phyloP scores from a whole-genome alignment of 148 eudicot species.

The Camellia lanceoleosa region DNA sequence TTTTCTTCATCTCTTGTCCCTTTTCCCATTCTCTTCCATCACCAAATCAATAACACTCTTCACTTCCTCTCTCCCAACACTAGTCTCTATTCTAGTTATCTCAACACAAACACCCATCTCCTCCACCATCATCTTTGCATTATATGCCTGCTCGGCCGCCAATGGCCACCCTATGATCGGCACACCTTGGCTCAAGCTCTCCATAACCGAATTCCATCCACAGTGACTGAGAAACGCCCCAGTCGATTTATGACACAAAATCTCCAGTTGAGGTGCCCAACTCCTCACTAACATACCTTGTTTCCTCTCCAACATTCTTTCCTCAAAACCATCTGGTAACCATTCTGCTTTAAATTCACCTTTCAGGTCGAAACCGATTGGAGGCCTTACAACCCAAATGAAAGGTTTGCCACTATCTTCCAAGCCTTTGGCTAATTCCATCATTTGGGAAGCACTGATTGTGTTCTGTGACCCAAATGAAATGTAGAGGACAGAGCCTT shows the following conservation, averaged over 20 bases:
- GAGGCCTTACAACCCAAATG: constrained; percentile 81
- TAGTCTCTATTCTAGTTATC: constrained; percentile 43
- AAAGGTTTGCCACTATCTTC: constrained; percentile 58
- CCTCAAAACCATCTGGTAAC: constrained; percentile 64
- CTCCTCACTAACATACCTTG: constrained; percentile 44
- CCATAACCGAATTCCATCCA: constrained; percentile 68
- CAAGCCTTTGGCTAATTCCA: constrained; percentile 67
- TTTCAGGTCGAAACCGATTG: constrained; percentile 47
- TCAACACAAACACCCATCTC: constrained; percentile 67
- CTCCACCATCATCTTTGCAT: constrained; percentile 64
- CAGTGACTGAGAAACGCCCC: constrained; percentile 60
- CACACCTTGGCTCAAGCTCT: constrained; percentile 64
- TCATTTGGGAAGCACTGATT: constrained; percentile 61
- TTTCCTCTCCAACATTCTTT: constrained; percentile 25
- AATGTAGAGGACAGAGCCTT: constrained; percentile 56
- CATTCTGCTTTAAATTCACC: constrained; percentile 47
- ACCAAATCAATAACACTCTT: constrained; percentile 41
- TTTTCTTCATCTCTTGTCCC: constrained; percentile 55
- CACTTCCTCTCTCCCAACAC: constrained; percentile 43
- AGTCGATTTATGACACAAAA: constrained; percentile 52
- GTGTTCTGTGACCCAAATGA: constrained; percentile 89
- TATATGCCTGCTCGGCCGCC: constrained; percentile 60
- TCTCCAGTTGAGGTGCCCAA: constrained; percentile 76
- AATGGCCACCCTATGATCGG: constrained; percentile 67
- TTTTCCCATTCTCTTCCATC: constrained; percentile 41